Base-by-base conservation (phyloP, 257 asterid species). In the Nicotiana sylvestris region DNA sequence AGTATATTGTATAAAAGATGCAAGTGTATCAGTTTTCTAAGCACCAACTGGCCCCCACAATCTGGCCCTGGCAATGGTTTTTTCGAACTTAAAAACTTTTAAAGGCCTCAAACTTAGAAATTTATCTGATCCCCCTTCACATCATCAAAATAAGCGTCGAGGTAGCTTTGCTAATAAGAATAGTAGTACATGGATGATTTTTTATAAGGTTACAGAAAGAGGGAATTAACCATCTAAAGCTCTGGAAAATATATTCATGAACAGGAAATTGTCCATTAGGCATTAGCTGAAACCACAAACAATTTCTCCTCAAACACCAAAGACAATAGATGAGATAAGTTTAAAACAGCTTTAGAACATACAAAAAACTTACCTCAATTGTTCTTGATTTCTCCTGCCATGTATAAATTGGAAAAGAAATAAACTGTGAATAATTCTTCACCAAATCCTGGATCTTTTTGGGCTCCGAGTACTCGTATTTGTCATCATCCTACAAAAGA, bases 341-440 rank as follows among this genome's bases (percentile, higher is more conserved):
- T 21, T 9, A 60, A 49, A 55, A 33, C 33, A 79, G 9, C 51
- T 32, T 4, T 82, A 29, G 11, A 49, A 37, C 27, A 53, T 77
- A 62, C 67, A 74, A 62, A 78, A 37, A 79, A 67, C 87, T 72
- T 61, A 96, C 99, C 97, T 96, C 99, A 76, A 96, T 86, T 77
- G 93, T 93, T 88, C 94, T 94, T 2, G 99, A 94, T 85, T 96
- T 93, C 85, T 96, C 99, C 85, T 92, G 97, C 99, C 99, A 96
- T 16, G 93, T 91, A 64, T 92, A 94, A 85, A 96, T 96, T 49
- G 99, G 99, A 83, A 96, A 96, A 9, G 98, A 92, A 76, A 96
- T 97, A 79, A 96, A 96, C 82, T 96, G 99, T 25, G 99, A 96
- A 84, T 96, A 96, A 85, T 93, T 96, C 89, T 94, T 96, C 91